Evolutionary conservation across 2,329 filamentous ascomycete species (phyloP), one percentile per base, ranked within the genome.

Genomic region (Calcarisporium arbuscula): DNA sequence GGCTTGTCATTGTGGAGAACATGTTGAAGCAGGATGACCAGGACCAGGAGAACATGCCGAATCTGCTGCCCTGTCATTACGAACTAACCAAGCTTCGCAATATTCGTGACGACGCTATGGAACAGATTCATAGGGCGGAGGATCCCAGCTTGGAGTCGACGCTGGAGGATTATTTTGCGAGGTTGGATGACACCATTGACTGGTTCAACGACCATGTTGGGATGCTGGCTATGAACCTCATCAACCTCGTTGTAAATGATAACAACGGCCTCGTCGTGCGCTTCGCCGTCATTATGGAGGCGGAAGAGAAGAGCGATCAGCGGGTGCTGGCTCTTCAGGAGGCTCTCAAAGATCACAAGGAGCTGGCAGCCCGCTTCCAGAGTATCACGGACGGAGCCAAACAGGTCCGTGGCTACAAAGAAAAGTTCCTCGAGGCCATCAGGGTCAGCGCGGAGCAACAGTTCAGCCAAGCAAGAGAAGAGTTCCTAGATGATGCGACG

Each of bases 161-260:
- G 3, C 64, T 98, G 32, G 80, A 88, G 51, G 88, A 95, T 57
- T 90, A 94, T 62, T 98, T 98, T 58, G 72, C 81, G 37, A 75
- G 83, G 15, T 64, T 98, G 36, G 89, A 96, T 61, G 81, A 85
- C 36, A 82, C 88, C 15, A 82, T 98, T 43, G 85, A 88, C 46
- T 88, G 85, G 81, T 98, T 98, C 54, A 90, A 98, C 62, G 88
- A 94, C 56, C 89, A 96, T 61, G 77, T 98, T 39, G 89, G 86
- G 6, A 75, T 84, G 16, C 79, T 94, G 30, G 94, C 89, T 43
- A 77, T 94, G 60, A 95, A 92, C 53, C 68, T 98, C 39, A 92
- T 98, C 48, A 82, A 81, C 42, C 70, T 96, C 22, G 80, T 98
- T 17, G 80, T 92, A 49, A 74, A 80, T 26, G 89, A 89, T 42